Evolutionary conservation across 2,329 filamentous ascomycete species (phyloP), one percentile per base, ranked within the genome.

Genomic region (Chrysoporthe cubensis): DNA sequence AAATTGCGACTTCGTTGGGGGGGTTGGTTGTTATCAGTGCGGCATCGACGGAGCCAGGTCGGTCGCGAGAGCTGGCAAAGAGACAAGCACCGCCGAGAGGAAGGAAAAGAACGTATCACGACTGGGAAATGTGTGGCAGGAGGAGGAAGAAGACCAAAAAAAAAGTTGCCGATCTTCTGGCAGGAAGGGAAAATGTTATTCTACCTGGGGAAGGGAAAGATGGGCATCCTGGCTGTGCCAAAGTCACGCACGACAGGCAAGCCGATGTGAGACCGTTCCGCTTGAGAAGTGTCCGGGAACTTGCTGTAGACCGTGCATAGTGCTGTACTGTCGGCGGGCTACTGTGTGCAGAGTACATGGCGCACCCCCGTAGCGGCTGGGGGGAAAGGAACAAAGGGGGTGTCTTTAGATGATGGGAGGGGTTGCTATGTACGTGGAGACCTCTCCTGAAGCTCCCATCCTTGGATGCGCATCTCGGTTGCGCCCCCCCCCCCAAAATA

Each of bases 161-260:
- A 68, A 68, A 68, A 58, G 68, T 56, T 68, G 63, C 46, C 68
- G 66, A 70, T 70, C 68, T 16, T 43, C 32, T 66, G 61, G 59
- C 40, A 42, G 48, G 64, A 46, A 56, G 48, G 50, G 62, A 50
- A 57, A 64, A 43, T 43, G 62, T 48, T 58, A 42, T 65, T 65
- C 54, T 59, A 52, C 57, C 26, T 65, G 56, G 44, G 62, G 54
- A 58, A 65, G 32, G 60, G 46, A 21, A 52, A 65, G 62, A 65
- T 60, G 57, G 63, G 26, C 54, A 54, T 54, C 50, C 50, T 48
- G 63, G 63, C 63, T 65, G 63, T 65, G 63, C 44, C 46, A 50
- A 26, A 26, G 63, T 65, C 63, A 65, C 63, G 63, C 63, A 65
- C 56, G 40, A 60, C 57, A 60, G n/a, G 54, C 63, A 60, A 58